These are phyloP conservation scores for Erysimum cheiranthoides DNA, from an alignment of 345 rosid genomes.

Conservation along the genomic window DNA sequence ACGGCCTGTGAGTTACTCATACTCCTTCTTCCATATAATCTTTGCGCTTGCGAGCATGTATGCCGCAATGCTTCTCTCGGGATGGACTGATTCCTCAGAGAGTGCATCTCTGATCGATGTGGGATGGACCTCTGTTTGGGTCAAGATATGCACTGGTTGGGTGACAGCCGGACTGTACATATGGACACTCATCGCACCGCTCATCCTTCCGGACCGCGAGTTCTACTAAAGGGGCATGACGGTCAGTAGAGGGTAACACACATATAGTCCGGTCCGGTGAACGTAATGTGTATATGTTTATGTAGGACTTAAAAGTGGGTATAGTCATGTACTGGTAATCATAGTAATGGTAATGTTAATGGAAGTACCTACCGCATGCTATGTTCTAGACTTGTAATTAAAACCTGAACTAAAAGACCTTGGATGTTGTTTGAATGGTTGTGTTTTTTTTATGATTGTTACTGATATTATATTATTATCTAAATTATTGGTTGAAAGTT, in stretches of 20 bases:
- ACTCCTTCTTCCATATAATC: slow-evolving; percentile 89
- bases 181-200: slow-evolving; percentile 81
- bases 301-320: slow-evolving; percentile 26
- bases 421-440: slow-evolving; percentile 3
- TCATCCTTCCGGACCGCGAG: slow-evolving; percentile 70
- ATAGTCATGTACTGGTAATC: slow-evolving; percentile 19
- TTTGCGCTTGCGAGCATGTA: slow-evolving; percentile 98
- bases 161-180: slow-evolving; percentile 72
- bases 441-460: neutral
- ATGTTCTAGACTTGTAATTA: slow-evolving; percentile 25
- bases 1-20: slow-evolving; percentile 81
- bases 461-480: neutral
- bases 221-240: slow-evolving; percentile 50
- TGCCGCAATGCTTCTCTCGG: slow-evolving; percentile 95
- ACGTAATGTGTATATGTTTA: slow-evolving; percentile 21
- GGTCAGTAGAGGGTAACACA: neutral
- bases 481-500: neutral
- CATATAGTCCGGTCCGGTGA: neutral
- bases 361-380: slow-evolving; percentile 12
- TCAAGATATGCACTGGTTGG: slow-evolving; percentile 90
- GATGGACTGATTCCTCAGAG: slow-evolving; percentile 85
- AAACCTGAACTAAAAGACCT: neutral
- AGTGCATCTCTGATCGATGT: slow-evolving; percentile 80
- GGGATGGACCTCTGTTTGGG: slow-evolving; percentile 99
- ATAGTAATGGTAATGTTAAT: neutral